Evolutionary conservation across 2,329 filamentous ascomycete species (phyloP).

Genomic region (Chalaropsis thielavioides): DNA sequence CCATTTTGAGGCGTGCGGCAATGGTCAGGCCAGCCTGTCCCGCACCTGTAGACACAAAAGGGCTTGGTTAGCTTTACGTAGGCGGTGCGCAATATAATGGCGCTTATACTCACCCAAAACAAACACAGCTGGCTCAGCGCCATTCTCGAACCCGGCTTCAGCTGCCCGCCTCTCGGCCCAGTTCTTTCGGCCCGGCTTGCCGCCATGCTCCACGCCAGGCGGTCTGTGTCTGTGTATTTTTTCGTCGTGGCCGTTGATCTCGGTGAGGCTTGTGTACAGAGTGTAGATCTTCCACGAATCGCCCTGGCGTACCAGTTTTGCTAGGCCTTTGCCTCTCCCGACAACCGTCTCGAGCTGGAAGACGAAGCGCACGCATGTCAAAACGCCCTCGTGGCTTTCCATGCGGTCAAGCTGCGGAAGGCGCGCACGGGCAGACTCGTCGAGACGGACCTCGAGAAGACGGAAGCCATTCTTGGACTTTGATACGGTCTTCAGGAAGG

Average conservation of each 20-base stretch:
- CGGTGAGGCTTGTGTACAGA: slow-evolving; percentile 44
- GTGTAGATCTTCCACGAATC: slow-evolving; percentile 46
- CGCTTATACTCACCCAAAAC: slow-evolving; percentile 38
- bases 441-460: slow-evolving; percentile 32
- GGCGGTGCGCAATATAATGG: background rate
- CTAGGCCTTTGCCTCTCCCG: slow-evolving; percentile 42
- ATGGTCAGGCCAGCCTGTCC: slow-evolving; percentile 46
- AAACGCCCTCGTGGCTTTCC: slow-evolving; percentile 31
- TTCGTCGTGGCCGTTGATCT: slow-evolving; percentile 42
- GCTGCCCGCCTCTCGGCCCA: slow-evolving; percentile 41
- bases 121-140: slow-evolving; percentile 40
- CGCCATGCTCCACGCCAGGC: slow-evolving; percentile 42
- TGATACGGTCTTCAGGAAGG: slow-evolving; percentile 26
- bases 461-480: slow-evolving; percentile 27
- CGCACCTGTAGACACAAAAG: slow-evolving; percentile 29
- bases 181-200: slow-evolving; percentile 38
- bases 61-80: slow-evolving; percentile 7
- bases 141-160: slow-evolving; percentile 34
- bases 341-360: slow-evolving; percentile 38
- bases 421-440: slow-evolving; percentile 29
- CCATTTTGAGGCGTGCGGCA: slow-evolving; percentile 44
- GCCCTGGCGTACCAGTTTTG: slow-evolving; percentile 33
- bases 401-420: slow-evolving; percentile 33
- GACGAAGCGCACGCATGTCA: slow-evolving; percentile 42
- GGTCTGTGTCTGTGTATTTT: slow-evolving; percentile 32